These are phyloP conservation scores for Podila clonocystis DNA, from an alignment of 192 early-diverging fungal genomes.

Conservation along the genomic window DNA sequence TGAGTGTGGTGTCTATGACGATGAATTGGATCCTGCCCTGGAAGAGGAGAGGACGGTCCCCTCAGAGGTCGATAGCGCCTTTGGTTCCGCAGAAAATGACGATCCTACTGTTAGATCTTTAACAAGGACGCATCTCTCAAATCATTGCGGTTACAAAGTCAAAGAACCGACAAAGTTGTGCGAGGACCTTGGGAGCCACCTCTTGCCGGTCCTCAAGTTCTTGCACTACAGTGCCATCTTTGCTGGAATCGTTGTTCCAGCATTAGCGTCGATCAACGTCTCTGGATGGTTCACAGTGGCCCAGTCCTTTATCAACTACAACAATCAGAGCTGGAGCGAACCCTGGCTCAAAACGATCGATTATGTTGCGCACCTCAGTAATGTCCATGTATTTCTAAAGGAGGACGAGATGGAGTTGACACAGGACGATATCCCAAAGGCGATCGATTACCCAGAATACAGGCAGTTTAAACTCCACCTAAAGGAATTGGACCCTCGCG, in stretches of 20 bases:
- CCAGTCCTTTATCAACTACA: conserved; percentile 3
- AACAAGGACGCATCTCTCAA: conserved; percentile 7
- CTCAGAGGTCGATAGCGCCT: conserved; percentile 1
- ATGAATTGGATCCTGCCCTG: too few relatives aligned
- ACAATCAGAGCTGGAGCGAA: conserved; percentile 7
- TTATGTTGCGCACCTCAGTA: background rate
- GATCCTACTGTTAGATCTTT: too few relatives aligned
- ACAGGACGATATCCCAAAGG: background rate
- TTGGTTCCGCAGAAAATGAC: background rate
- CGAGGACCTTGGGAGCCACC: background rate
- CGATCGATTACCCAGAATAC: background rate
- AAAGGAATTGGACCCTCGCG: background rate
- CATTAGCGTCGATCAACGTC: background rate
- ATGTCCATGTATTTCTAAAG: background rate
- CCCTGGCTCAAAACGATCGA: background rate
- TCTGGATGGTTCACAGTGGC: background rate
- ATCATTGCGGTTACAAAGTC: conserved; percentile 4
- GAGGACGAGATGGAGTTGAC: background rate
- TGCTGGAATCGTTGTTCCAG: conserved; percentile 4
- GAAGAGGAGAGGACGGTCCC: background rate
- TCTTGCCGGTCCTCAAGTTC: background rate
- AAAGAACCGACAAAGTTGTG: background rate
- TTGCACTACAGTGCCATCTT: conserved; percentile 3
- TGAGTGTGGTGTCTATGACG: too few relatives aligned
- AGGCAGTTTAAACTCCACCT: background rate